These are phyloP conservation scores for Globisporangium polare DNA, from an alignment of 352 stramenopile species.

Conservation along the genomic window DNA sequence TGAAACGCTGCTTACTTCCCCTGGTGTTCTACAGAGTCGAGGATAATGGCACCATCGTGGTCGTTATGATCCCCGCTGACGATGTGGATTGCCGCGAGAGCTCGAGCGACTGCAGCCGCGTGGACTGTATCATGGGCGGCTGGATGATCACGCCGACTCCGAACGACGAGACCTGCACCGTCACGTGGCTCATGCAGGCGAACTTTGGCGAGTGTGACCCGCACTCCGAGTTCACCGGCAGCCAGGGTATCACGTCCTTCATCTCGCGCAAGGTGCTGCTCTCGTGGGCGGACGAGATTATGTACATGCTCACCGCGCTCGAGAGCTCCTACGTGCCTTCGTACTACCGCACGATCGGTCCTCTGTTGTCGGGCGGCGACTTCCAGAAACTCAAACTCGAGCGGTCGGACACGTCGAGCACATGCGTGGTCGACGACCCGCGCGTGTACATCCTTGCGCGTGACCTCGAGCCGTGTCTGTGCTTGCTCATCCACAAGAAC, in stretches of 20 bases:
- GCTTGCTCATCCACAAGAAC: conserved; percentile 56
- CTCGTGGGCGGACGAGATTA: conserved; percentile 53
- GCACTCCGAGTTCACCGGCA: conserved; percentile 48
- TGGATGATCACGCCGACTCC: conserved; percentile 63
- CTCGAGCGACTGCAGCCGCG: conserved; percentile 18
- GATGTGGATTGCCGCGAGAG: conserved; percentile 24
- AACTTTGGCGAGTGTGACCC: conserved; percentile 68
- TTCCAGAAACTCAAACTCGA: conserved; percentile 46
- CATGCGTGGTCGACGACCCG: conserved; percentile 28
- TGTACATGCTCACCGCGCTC: conserved; percentile 35
- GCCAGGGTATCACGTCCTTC: conserved; percentile 27
- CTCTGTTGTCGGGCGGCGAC: conserved; percentile 33
- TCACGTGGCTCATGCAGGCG: conserved; percentile 78
- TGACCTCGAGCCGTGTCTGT: conserved; percentile 45
- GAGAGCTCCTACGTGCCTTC: conserved; percentile 42
- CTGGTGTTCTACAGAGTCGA: conserved; percentile 37
- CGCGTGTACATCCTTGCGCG: conserved; percentile 42
- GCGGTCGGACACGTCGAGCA: conserved; percentile 22
- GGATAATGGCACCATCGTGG: conserved; percentile 52
- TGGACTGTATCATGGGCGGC: conserved; percentile 64
- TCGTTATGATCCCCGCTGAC: conserved; percentile 67
- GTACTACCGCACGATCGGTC: conserved; percentile 51
- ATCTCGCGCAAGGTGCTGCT: conserved; percentile 37
- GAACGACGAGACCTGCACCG: conserved; percentile 53
- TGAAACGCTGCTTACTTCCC: background rate